Base-by-base conservation (phyloP, 257 asterid genomes). In the Plantago elongata region DNA sequence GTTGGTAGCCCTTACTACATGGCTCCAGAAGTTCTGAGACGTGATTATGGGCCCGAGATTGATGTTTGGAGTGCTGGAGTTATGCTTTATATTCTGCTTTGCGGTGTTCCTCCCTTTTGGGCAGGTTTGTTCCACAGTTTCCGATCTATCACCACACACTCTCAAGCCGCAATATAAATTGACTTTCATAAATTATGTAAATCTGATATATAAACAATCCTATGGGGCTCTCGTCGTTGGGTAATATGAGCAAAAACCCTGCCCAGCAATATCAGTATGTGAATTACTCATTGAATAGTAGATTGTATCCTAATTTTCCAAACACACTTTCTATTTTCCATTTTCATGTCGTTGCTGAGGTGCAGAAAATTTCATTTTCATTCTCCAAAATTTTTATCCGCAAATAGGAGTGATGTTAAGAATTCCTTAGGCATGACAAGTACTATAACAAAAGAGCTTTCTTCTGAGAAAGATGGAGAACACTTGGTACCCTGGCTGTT, bases 1-100 rank as follows among this genome's bases (percentile, higher is more conserved):
- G 95, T 86, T 46, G 95, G 95, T 67, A 86, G 95, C 80, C 95
- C 95, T 60, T 85, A 85, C 63, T 85, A 85, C 77, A 85, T 85
- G 94, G 94, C 94, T 18, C 94, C 94, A 3, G 94, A 85, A 79
- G 94, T 85, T 70, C 79, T 85, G 34, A 85, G 69, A 66, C 88
- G 90, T 13, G 78, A 80, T 55, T 85, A 85, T 64, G 94, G 90
- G 40, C 90, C 81, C 2, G 94, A 83, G 69, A 76, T 85, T 51
- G 94, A 83, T 13, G 67, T 83, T 45, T 83, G 94, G 90, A 85
- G 94, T 73, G 88, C 88, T 60, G 90, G 94, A 42, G 86, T 83
- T 51, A 80, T 83, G 69, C 90, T 83, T 58, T 85, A 82, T 74
- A 85, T 85, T 75, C 81, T 85, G 51, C 87, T 85, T 43, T 85